Percentiles rank a stretch among this genome's conserved stretches.
Conservation (phyloP, 179 eudicot species). For the Spergularia azorica region DNA sequence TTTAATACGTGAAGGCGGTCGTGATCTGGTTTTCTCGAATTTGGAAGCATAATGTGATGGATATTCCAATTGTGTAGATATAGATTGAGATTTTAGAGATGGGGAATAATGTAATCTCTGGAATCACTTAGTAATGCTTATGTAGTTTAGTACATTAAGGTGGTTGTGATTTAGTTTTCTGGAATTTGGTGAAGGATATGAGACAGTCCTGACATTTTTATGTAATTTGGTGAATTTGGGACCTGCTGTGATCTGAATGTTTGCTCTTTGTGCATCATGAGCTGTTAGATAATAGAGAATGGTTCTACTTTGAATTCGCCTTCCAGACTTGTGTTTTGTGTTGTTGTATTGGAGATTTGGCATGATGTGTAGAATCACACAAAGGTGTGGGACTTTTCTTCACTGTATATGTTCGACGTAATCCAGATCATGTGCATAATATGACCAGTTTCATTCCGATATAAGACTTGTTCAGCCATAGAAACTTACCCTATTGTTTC, state of each 20-base stretch:
- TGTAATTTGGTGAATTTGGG: conserved; percentile 17
- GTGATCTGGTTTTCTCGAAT: no score
- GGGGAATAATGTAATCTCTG: neutral
- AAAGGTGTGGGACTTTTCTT: neutral
- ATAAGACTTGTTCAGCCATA: neutral
- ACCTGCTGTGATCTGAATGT: neutral
- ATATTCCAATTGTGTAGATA: no score
- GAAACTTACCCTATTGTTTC: neutral
- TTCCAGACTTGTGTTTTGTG: neutral
- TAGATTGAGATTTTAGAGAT: no score
- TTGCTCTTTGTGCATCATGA: neutral
- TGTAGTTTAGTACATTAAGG: no score
- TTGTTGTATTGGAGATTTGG: neutral
- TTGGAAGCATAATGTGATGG: no score
- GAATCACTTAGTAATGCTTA: no score
- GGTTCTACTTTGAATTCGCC: neutral
- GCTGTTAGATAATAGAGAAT: neutral
- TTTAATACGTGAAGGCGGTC: no score
- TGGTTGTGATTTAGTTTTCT: no score
- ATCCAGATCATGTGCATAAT: conserved; percentile 7
- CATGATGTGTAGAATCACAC: neutral
- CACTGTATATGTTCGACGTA: neutral
- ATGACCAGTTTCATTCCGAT: neutral
- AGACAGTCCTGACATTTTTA: no score
- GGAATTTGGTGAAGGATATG: no score